Evolutionary conservation across 2,329 filamentous ascomycete species (phyloP).

Genomic region (Aulographum hederae): DNA sequence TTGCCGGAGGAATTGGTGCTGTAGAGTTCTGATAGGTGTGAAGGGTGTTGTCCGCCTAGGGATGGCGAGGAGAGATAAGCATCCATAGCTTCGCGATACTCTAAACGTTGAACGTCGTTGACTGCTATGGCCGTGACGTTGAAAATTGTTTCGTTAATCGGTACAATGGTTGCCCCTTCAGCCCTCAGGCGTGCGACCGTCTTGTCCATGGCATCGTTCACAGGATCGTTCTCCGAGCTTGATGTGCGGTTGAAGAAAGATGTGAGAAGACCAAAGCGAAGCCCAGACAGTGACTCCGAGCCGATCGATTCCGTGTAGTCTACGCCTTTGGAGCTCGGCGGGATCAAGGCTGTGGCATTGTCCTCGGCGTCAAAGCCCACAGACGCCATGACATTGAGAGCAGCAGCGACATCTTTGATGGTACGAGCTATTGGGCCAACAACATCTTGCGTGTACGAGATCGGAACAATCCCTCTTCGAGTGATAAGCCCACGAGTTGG

Average conservation of each 20-base stretch:
- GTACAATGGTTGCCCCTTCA: conserved; percentile 31
- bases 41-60: conserved; percentile 24
- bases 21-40: conserved; percentile 31
- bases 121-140: conserved; percentile 31
- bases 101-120: conserved; percentile 42
- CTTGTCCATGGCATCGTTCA: conserved; percentile 33
- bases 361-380: conserved; percentile 32
- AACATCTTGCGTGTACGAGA: conserved; percentile 37
- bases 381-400: conserved; percentile 33
- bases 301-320: conserved; percentile 29
- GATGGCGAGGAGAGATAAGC: conserved; percentile 31
- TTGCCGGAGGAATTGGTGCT: conserved; percentile 14
- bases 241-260: conserved; percentile 39
- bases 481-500: conserved; percentile 37
- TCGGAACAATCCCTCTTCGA: conserved; percentile 32
- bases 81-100: conserved; percentile 38
- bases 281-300: conserved; percentile 16
- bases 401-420: conserved; percentile 30
- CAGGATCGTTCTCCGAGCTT: conserved; percentile 34
- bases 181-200: conserved; percentile 26
- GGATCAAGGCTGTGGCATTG: conserved; percentile 32
- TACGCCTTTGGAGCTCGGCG: conserved; percentile 18
- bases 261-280: conserved; percentile 31
- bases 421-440: conserved; percentile 35
- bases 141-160: conserved; percentile 30